Percentiles rank a stretch among this genome's conserved stretches.
phyloP scores from a whole-genome alignment of 768 basidiomycete species.

The Trametes elegans region DNA sequence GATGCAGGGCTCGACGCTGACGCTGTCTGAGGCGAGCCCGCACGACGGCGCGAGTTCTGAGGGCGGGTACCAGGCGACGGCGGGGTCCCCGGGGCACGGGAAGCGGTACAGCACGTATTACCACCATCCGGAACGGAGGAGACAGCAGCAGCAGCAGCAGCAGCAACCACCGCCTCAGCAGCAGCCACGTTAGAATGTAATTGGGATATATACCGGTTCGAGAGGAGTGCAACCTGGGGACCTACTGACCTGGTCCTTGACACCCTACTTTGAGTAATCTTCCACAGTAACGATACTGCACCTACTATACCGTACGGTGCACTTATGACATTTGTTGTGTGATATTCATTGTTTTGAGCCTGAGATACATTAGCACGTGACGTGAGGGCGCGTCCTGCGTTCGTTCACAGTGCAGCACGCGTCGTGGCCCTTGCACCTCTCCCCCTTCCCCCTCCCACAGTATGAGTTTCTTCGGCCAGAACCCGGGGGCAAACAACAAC shows the following conservation, averaged over 20 bases:
- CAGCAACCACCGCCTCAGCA: constrained; percentile 1
- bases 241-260: background rate
- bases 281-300: background rate
- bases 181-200: too few relatives aligned
- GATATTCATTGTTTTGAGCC: background rate
- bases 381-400: constrained; percentile 6
- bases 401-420: constrained; percentile 7
- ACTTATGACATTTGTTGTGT: background rate
- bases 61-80: constrained; percentile 22
- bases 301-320: background rate
- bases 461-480: constrained; percentile 23
- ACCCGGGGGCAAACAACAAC: constrained; percentile 13
- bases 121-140: constrained; percentile 78
- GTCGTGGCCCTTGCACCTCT: background rate
- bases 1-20: constrained; percentile 45
- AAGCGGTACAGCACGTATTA: constrained; percentile 79
- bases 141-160: constrained; percentile 20
- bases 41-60: constrained; percentile 19
- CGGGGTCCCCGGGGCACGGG: constrained; percentile 36
- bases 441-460: background rate
- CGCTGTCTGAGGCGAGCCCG: constrained; percentile 30
- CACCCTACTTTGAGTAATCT: background rate
- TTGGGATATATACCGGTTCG: background rate
- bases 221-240: background rate
- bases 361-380: constrained; percentile 11